A percentile compares a stretch with the other conserved stretches of the same genome.
Conservation (phyloP, 2,329 filamentous ascomycete species). For the Cladophialophora psammophila region DNA sequence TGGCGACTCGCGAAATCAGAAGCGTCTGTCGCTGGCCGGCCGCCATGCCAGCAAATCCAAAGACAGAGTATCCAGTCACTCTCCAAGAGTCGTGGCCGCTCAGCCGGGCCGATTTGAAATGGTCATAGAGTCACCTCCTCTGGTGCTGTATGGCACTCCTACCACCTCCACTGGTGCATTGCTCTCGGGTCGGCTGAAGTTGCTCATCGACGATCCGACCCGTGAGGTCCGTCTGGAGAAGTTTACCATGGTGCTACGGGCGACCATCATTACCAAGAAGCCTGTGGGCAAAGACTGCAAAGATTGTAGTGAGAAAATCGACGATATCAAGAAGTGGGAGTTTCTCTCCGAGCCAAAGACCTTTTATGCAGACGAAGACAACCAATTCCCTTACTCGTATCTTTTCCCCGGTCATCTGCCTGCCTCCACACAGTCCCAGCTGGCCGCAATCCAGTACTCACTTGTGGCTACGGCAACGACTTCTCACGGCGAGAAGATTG, state of each 20-base stretch:
- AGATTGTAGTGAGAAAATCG: constrained; percentile 75
- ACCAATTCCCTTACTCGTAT: constrained; percentile 88
- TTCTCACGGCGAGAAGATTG: constrained; percentile 67
- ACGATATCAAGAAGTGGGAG: constrained; percentile 79
- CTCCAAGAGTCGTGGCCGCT: constrained; percentile 41
- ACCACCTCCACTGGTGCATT: constrained; percentile 81
- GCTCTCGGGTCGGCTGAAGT: constrained; percentile 80
- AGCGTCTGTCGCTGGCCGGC: constrained; percentile 47
- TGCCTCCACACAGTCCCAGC: constrained; percentile 75
- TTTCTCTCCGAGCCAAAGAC: constrained; percentile 67
- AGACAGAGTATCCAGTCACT: constrained; percentile 30
- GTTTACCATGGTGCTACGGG: constrained; percentile 75
- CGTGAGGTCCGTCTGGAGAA: constrained; percentile 69
- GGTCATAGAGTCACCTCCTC: constrained; percentile 82
- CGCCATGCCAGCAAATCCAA: constrained; percentile 36
- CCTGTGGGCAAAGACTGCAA: constrained; percentile 80
- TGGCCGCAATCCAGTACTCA: constrained; percentile 79
- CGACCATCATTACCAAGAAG: constrained; percentile 77
- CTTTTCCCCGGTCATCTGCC: constrained; percentile 86
- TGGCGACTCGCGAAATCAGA: constrained; percentile 49
- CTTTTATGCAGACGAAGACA: constrained; percentile 62
- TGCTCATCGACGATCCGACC: constrained; percentile 72
- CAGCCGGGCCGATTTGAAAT: constrained; percentile 63
- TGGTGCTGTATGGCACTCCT: constrained; percentile 80
- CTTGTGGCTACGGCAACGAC: constrained; percentile 73